phyloP scores from a whole-genome alignment of 495 filamentous ascomycete species.

The Chaetomium tenue region DNA sequence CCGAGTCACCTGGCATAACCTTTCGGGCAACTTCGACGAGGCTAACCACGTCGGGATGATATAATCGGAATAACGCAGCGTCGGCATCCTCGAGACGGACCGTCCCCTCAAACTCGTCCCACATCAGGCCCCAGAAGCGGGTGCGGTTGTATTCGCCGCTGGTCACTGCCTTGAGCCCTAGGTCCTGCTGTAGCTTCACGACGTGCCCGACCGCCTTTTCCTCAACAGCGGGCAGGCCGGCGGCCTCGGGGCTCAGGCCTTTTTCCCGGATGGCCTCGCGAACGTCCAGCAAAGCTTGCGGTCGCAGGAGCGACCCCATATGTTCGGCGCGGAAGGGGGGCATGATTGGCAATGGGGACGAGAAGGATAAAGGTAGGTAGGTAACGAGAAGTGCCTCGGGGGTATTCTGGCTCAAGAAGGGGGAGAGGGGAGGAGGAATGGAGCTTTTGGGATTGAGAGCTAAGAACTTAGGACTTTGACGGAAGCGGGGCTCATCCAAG shows the following conservation, averaged over 20 bases:
- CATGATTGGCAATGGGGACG: conserved; percentile 26
- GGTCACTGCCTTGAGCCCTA: conserved; percentile 66
- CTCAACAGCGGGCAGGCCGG: conserved; percentile 54
- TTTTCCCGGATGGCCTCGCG: conserved; percentile 59
- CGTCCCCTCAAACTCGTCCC: conserved; percentile 68
- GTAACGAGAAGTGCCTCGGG: neutral
- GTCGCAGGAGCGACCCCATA: conserved; percentile 76
- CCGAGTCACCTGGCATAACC: conserved; percentile 70
- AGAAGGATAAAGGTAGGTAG: neutral
- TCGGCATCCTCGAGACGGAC: conserved; percentile 64
- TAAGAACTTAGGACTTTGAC: neutral
- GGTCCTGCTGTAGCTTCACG: conserved; percentile 61
- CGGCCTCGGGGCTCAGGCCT: conserved; percentile 54
- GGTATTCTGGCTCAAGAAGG: neutral
- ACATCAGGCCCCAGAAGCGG: conserved; percentile 66
- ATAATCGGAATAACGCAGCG: conserved; percentile 66
- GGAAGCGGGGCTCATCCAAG: neutral
- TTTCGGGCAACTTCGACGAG: conserved; percentile 59
- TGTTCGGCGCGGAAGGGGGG: conserved; percentile 84
- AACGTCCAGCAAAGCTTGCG: conserved; percentile 61
- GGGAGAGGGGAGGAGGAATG: neutral
- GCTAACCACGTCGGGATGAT: conserved; percentile 71
- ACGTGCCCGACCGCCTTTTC: conserved; percentile 66
- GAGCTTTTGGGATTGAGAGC: neutral
- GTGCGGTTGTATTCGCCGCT: conserved; percentile 76